Evolutionary conservation across 1,284 basidiomycete genomes (phyloP), one percentile per base, ranked within the genome.

Genomic region (Leccinum pachyderme): DNA sequence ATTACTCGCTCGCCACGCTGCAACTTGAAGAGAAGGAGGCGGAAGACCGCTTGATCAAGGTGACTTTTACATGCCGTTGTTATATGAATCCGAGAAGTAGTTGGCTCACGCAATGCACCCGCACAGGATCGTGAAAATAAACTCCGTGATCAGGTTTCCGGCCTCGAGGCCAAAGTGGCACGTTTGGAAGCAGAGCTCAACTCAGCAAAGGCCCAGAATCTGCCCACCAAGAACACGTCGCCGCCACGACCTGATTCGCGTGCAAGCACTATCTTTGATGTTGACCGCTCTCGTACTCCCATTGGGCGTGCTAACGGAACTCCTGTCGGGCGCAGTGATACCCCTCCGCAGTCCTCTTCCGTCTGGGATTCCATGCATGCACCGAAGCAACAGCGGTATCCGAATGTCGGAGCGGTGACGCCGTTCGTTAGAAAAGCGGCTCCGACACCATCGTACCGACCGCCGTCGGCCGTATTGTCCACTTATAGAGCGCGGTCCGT

Each of bases 281-380:
- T 69, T 15, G 73, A 74, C 50, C 76, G 76, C 27, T 63, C 76
- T 7, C 70, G 66, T 15, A 80, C 80, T 7, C 78, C 80, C 27
- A 57, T 68, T 18, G 70, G 57, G 31, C 62, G 48, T 46, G 52
- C 59, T 45, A 72, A 72, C 31, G 71, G 67, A 13, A 44, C 54
- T 59, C 28, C 63, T 67, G 64, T 47, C 63, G 58, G 53, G 54
- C 73, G 77, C 54, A 78, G 73, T 43, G 68, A 71, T 47, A 81
- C 83, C 3, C 80, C 81, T 3, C 77, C 80, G 1, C 72, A 77
- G 53, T 66, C 37, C 5, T 39, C 80, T 4, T 84, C 84, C 3
- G 85, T 88, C 7, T 82, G 82, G 79, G 84, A 89, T 62, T 90
- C 88, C 0, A 87, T 89, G 71, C 88, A 90, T 61, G 86, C 86